Percentiles rank a stretch among this genome's conserved stretches.
These are phyloP conservation scores for Turritis glabra DNA, from an alignment of 345 rosid genomes.

Conservation along the genomic window DNA sequence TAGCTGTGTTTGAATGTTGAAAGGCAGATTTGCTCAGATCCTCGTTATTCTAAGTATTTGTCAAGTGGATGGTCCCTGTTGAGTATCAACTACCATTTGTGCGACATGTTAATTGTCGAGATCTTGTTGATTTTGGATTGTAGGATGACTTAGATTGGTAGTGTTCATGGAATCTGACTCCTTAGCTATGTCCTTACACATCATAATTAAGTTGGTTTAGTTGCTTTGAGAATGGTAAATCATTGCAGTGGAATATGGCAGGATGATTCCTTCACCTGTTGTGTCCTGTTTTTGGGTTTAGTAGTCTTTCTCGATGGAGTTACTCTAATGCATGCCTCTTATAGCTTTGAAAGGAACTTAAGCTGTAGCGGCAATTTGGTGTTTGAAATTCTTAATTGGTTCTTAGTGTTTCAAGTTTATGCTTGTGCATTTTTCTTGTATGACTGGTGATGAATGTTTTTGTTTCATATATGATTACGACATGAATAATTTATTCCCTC, in stretches of 20 bases:
- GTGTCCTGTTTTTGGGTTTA: not conserved
- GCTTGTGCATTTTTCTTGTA: not conserved
- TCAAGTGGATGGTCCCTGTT: not conserved
- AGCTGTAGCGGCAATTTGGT: not conserved
- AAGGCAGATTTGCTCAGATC: conserved; percentile 25
- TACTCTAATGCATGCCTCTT: not conserved
- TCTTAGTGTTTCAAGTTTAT: not conserved
- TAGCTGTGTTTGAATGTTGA: conserved; percentile 18
- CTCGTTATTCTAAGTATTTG: conserved; percentile 3
- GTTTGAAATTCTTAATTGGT: not conserved
- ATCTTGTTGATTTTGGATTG: conserved; percentile 30
- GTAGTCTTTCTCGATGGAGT: not conserved
- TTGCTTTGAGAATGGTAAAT: conserved; percentile 21
- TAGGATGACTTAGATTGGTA: not conserved
- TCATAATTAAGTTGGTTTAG: conserved; percentile 9
- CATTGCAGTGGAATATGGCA: not conserved
- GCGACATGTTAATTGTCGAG: not conserved
- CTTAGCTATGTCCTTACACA: conserved; percentile 1
- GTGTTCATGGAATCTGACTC: conserved; percentile 15
- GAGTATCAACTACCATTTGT: not conserved
- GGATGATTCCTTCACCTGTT: conserved; percentile 7
- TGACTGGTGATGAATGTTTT: not conserved
- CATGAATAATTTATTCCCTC: not conserved
- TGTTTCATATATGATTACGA: not conserved
- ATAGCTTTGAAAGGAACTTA: not conserved